These are phyloP conservation scores for Rhizopogon vesiculosus DNA, from an alignment of 768 basidiomycete species.

Conservation along the genomic window DNA sequence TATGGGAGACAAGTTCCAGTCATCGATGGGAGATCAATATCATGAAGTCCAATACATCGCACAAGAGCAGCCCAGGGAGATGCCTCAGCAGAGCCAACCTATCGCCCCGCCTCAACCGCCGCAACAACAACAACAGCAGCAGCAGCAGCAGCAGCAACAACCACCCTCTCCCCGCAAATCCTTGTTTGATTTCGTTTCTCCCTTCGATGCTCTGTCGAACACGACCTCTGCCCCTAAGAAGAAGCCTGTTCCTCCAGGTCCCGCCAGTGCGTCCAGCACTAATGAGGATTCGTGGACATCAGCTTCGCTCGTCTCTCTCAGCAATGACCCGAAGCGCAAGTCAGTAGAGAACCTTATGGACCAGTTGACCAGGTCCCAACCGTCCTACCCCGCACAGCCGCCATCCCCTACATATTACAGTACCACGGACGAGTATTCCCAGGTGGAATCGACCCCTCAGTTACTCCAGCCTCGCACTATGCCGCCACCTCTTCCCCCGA, in stretches of 20 bases:
- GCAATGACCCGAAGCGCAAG: slow-evolving; percentile 61
- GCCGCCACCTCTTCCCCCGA: slow-evolving; percentile 56
- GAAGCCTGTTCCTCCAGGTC: slow-evolving; percentile 55
- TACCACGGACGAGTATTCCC: slow-evolving; percentile 44
- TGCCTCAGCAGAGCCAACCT: slow-evolving; percentile 15
- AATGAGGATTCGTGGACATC: slow-evolving; percentile 60
- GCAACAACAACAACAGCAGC: slow-evolving; percentile 34
- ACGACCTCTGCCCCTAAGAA: slow-evolving; percentile 51
- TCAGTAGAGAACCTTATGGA: slow-evolving; percentile 82
- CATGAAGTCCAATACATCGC: slow-evolving; percentile 30
- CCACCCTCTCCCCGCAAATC: slow-evolving; percentile 73
- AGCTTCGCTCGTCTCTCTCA: slow-evolving; percentile 20
- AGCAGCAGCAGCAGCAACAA: slow-evolving; percentile 35
- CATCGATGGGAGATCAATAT: slow-evolving; percentile 19
- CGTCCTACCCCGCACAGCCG: slow-evolving; percentile 32
- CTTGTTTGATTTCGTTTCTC: slow-evolving; percentile 82
- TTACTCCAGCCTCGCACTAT: slow-evolving; percentile 36
- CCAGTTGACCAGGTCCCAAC: slow-evolving; percentile 52
- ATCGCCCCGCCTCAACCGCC: slow-evolving; percentile 30
- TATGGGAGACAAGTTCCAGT: background rate
- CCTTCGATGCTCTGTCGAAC: slow-evolving; percentile 74
- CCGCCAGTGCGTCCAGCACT: slow-evolving; percentile 35
- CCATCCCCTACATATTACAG: slow-evolving; percentile 28
- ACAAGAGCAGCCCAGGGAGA: slow-evolving; percentile 23
- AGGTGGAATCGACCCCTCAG: slow-evolving; percentile 29